Conservation (phyloP, 2,329 filamentous ascomycete species). For the Metarhizium robertsii region DNA sequence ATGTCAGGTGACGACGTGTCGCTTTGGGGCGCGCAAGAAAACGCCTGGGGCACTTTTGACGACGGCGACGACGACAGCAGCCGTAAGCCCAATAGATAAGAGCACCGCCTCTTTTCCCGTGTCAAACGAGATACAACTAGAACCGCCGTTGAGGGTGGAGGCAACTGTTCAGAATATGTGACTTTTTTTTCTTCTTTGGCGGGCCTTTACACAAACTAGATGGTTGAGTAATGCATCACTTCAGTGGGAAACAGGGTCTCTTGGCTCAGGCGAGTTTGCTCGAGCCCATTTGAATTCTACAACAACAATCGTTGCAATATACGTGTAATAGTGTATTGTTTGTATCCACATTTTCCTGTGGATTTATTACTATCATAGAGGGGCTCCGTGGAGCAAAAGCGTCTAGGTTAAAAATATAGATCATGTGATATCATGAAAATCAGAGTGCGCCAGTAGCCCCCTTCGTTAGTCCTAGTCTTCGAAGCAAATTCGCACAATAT, state of each 20-base stretch:
- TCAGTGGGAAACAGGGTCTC: not conserved
- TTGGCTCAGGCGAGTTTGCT: not conserved
- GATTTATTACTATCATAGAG: not conserved
- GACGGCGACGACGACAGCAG: conserved; percentile 17
- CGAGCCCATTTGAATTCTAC: not conserved
- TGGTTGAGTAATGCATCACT: not conserved
- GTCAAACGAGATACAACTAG: not conserved
- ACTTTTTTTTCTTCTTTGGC: not conserved
- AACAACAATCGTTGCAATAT: not conserved
- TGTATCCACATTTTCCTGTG: not conserved
- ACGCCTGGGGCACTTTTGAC: conserved; percentile 24
- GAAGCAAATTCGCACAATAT: not conserved
- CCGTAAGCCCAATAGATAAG: not conserved
- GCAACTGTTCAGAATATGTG: too few relatives aligned
- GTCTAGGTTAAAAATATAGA: not conserved
- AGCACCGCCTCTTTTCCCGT: not conserved
- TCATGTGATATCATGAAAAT: not conserved
- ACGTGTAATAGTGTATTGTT: not conserved
- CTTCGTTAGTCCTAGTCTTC: not conserved
- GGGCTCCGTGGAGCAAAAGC: not conserved
- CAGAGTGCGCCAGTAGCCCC: not conserved
- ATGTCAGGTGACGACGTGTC: conserved; percentile 53
- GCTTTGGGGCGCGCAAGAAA: conserved; percentile 38
- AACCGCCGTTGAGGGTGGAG: too few relatives aligned
- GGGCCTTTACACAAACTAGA: not conserved